Percentiles rank a stretch among this genome's conserved stretches.
Evolutionary conservation across 2,329 filamentous ascomycete species (phyloP).

Genomic region (Claviceps capensis): DNA sequence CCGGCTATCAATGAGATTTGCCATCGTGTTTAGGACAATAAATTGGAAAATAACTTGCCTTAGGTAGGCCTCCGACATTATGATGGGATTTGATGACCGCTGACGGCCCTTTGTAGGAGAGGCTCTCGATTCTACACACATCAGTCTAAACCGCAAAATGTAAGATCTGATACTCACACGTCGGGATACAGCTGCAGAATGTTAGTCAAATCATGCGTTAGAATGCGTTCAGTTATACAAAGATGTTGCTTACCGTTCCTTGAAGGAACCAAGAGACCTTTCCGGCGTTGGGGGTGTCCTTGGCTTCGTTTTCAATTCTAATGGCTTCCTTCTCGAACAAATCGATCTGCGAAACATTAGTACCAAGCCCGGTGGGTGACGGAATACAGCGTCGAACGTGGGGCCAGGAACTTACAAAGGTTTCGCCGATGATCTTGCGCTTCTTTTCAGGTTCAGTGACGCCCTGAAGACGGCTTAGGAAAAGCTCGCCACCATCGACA

Average conservation of each 20-base stretch:
- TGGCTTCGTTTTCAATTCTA: slow-evolving; percentile 55
- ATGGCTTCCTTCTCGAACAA: slow-evolving; percentile 67
- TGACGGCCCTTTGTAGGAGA: slow-evolving; percentile 34
- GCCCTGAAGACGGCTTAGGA: slow-evolving; percentile 64
- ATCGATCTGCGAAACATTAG: slow-evolving; percentile 51
- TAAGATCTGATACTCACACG: neutral
- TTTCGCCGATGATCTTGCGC: slow-evolving; percentile 69
- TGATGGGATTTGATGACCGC: slow-evolving; percentile 39
- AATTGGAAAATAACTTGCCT: slow-evolving; percentile 24
- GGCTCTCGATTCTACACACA: slow-evolving; percentile 30
- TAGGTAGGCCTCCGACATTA: slow-evolving; percentile 63
- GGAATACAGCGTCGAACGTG: neutral
- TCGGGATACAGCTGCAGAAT: neutral
- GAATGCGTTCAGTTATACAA: no score
- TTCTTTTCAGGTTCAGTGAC: slow-evolving; percentile 70
- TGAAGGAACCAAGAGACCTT: slow-evolving; percentile 80
- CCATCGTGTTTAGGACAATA: neutral
- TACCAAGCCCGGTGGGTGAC: neutral
- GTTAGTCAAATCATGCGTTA: neutral
- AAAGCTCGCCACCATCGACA: slow-evolving; percentile 63
- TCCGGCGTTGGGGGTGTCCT: slow-evolving; percentile 52
- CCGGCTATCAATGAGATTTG: neutral
- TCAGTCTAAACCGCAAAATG: neutral
- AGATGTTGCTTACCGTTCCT: slow-evolving; percentile 53
- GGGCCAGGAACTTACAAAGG: neutral